A percentile compares a stretch with the other conserved stretches of the same genome.
Evolutionary conservation across 2,329 filamentous ascomycete genomes (phyloP).

Genomic region (Aspergillus ruber): DNA sequence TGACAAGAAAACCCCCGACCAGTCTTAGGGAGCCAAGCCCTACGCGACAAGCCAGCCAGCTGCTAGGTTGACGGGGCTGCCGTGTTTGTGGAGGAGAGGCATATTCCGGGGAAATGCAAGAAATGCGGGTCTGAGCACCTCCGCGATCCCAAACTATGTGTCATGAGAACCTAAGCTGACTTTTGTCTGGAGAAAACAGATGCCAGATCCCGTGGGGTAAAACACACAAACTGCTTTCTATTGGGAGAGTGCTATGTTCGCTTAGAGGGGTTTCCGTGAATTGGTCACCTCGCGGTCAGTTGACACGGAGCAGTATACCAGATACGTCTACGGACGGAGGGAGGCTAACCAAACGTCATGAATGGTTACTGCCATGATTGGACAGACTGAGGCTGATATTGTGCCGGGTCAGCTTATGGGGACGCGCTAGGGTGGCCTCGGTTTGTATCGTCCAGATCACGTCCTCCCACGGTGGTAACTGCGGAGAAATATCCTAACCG

Average conservation of each 20-base stretch:
- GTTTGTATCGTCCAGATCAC: too few species aligned
- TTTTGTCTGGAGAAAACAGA: neutral
- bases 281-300: neutral
- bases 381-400: neutral
- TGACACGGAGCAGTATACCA: neutral
- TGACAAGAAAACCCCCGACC: neutral
- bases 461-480: too few species aligned
- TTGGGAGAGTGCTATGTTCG: neutral
- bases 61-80: neutral
- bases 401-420: neutral
- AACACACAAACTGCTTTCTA: neutral
- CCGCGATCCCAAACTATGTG: neutral
- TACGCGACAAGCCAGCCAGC: neutral
- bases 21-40: neutral
- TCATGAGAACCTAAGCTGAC: neutral
- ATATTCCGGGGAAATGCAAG: neutral
- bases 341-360: neutral
- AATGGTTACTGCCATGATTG: neutral
- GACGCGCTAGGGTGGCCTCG: neutral
- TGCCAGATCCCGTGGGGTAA: neutral
- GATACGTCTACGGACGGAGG: neutral
- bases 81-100: neutral
- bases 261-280: neutral
- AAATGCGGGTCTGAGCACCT: neutral
- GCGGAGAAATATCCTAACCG: too few species aligned